A percentile compares a stretch with the other conserved stretches of the same genome.
phyloP scores from a whole-genome alignment of 768 basidiomycete genomes.

The Tulasnella calospora region DNA sequence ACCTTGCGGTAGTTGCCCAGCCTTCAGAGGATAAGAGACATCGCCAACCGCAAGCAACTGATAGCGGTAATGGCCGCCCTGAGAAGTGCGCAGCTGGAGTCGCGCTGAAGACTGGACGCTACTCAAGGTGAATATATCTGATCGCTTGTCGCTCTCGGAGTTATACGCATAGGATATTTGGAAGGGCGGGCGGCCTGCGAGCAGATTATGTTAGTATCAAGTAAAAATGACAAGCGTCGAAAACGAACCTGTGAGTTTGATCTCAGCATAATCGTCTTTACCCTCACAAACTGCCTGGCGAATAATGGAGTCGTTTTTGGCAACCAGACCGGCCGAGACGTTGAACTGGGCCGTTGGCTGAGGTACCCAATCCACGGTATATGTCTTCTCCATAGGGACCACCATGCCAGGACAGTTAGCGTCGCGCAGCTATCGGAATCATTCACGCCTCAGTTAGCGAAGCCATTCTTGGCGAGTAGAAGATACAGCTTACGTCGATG shows the following conservation, averaged over 20 bases:
- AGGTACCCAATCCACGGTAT: conserved; percentile 72
- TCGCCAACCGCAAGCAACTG: conserved; percentile 88
- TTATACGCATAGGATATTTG: conserved; percentile 47
- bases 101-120: conserved; percentile 76
- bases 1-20: background rate
- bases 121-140: conserved; percentile 61
- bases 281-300: conserved; percentile 78
- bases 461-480: background rate
- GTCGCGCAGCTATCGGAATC: conserved; percentile 58
- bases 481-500: conserved; percentile 46
- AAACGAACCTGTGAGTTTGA: conserved; percentile 66
- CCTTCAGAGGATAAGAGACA: conserved; percentile 65
- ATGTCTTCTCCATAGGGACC: conserved; percentile 53
- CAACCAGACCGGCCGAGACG: conserved; percentile 38
- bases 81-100: conserved; percentile 74
- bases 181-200: conserved; percentile 81
- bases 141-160: background rate
- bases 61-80: conserved; percentile 77
- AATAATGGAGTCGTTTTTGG: conserved; percentile 68
- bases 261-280: conserved; percentile 70
- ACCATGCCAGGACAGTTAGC: conserved; percentile 80
- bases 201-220: background rate
- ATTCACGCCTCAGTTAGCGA: background rate
- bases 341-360: conserved; percentile 70
- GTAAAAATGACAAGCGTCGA: background rate